Conservation (phyloP, 805 yeast genomes). For the Sungouiozyma ichnusensis region DNA sequence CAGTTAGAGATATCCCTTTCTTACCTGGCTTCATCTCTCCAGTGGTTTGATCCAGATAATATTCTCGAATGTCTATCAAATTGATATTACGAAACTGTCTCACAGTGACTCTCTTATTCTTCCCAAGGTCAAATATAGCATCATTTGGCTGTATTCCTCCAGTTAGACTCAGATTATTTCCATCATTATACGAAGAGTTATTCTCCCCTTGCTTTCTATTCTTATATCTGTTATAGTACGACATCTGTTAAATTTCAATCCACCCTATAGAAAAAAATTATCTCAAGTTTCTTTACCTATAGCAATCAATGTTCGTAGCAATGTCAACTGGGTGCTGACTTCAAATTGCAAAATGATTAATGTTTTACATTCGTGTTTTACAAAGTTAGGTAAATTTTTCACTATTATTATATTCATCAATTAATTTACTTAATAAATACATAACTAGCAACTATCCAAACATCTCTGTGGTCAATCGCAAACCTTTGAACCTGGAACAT, state of each 20-base stretch:
- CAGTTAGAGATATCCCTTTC: constrained; percentile 40
- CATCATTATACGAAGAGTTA: constrained; percentile 2
- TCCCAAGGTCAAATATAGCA: constrained; percentile 36
- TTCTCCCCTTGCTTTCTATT: constrained; percentile 15
- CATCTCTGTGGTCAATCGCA: too few relatives aligned
- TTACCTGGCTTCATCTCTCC: constrained; percentile 71
- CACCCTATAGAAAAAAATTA: too few relatives aligned
- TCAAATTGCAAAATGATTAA: too few relatives aligned
- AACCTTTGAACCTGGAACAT: neutral
- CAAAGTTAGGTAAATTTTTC: neutral
- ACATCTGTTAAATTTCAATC: constrained; percentile 11
- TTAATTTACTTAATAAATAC: neutral
- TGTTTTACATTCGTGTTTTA: too few relatives aligned
- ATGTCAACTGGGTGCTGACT: too few relatives aligned
- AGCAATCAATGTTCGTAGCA: too few relatives aligned
- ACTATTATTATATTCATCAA: neutral
- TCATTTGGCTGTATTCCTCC: constrained; percentile 17
- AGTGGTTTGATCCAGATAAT: constrained; percentile 45
- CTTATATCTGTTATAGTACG: constrained; percentile 24
- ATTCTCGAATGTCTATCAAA: constrained; percentile 79
- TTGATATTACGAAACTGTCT: constrained; percentile 56
- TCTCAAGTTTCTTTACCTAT: too few relatives aligned
- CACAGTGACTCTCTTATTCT: constrained; percentile 62
- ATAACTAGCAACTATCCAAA: too few relatives aligned
- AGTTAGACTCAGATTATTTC: constrained; percentile 3